Evolutionary conservation across 164 flowering plant species (phyloP).

Genomic region (Stephania yunnanensis): DNA sequence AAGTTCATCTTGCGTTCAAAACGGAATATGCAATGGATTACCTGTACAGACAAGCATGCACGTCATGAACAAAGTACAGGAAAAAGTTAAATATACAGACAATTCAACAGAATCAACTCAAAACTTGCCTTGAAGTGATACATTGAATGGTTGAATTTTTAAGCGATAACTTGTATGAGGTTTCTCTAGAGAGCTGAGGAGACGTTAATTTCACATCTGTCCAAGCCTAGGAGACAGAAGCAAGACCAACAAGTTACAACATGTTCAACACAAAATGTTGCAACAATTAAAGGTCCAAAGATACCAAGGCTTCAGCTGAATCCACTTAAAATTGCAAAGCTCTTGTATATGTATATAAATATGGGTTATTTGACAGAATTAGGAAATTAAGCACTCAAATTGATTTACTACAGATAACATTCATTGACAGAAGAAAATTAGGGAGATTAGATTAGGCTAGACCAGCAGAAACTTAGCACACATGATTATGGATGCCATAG

Average conservation of each 20-base stretch:
- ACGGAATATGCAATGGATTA: slow-evolving; percentile 1
- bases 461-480: no score
- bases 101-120: background rate
- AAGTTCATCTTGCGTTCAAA: background rate
- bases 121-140: slow-evolving; percentile 66
- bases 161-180: slow-evolving; percentile 65
- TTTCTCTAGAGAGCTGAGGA: slow-evolving; percentile 87
- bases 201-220: slow-evolving; percentile 86
- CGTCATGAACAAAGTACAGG: background rate
- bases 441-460: no score
- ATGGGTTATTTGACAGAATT: no score
- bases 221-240: slow-evolving; percentile 53
- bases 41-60: no score
- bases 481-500: background rate
- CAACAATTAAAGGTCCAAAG: background rate
- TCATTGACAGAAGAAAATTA: no score
- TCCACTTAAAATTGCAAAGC: no score
- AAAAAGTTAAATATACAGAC: background rate
- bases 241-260: slow-evolving; percentile 7
- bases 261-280: background rate
- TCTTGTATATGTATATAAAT: no score
- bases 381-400: no score
- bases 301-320: background rate
- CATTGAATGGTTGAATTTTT: slow-evolving; percentile 49
- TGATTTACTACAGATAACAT: no score